Evolutionary conservation across 23 red algal genomes (phyloP), one percentile per base, ranked within the genome.

Genomic region (Gracilaria caudata): DNA sequence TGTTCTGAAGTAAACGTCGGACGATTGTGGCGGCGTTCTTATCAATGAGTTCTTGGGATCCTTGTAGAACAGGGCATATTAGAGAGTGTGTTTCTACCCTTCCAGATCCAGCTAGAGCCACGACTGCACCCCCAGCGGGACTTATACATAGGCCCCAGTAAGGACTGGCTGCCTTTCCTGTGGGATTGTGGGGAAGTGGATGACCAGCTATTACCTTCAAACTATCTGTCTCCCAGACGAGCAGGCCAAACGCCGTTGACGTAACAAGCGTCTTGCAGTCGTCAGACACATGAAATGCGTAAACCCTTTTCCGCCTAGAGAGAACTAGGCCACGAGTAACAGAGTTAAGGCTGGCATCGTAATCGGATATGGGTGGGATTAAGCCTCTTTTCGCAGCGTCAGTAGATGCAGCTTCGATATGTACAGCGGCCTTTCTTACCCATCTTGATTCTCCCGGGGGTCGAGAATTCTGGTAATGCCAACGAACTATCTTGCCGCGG

Each of bases 141-240:
- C 86, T 90, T 10, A 90, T 54, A 35, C 86, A 80, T 1, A 90
- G 14, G 21, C 86, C 86, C 86, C 86, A 90, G 24, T 80, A 90
- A 35, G 74, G 61, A 81, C 86, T 80, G 0, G 55, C 57, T n/a
- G 74, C 0, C 25, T 33, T 56, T 79, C 51, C 51, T 12, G 66
- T 16, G 19, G 41, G 25, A 43, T 46, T 60, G 8, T 66, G n/a
- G 12, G 40, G 23, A 34, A 90, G 54, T 17, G 55, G 45, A 41
- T 81, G 58, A 26, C 86, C 74, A 2, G n/a, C 58, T 11, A 68
- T n/a, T 3, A 90, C 43, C 37, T 90, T 68, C 46, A 90, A 51
- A 43, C 20, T 53, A 13, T 64, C 55, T 20, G 86, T 46, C 17
- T 90, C 77, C 86, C 86, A 90, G 4, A 90, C 77, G n/a, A 81